phyloP scores from a whole-genome alignment of 1,284 basidiomycete species.

The Puccinia coronata region DNA sequence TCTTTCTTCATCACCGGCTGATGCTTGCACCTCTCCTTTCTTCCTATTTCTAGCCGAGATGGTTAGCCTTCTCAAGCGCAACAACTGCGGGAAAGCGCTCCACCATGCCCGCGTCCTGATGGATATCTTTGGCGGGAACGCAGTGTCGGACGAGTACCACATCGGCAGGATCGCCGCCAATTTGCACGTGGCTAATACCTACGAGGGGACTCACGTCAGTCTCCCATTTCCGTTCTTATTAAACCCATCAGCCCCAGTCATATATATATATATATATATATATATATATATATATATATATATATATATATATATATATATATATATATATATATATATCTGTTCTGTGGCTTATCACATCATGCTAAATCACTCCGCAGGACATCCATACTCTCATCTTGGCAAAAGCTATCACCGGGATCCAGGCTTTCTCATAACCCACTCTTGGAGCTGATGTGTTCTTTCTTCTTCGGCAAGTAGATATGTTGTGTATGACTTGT shows the following conservation, averaged over 20 bases:
- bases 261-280: no score
- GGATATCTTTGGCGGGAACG: conserved; percentile 65
- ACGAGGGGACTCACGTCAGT: conserved; percentile 67
- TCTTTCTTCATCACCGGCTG: background rate
- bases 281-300: no score
- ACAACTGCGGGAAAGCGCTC: conserved; percentile 91
- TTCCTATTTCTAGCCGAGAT: conserved; percentile 67
- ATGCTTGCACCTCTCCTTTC: background rate
- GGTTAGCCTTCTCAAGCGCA: conserved; percentile 91
- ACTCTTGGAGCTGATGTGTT: background rate
- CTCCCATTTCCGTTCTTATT: background rate
- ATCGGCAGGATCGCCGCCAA: conserved; percentile 87
- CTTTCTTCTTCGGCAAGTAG: background rate
- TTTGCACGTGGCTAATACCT: conserved; percentile 81
- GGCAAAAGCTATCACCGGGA: conserved; percentile 45
- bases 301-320: no score
- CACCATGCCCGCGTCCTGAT: conserved; percentile 75
- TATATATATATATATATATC: no score
- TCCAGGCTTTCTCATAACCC: conserved; percentile 38
- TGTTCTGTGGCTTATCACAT: background rate
- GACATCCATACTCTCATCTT: conserved; percentile 48
- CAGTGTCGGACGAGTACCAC: conserved; percentile 65
- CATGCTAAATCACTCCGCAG: background rate
- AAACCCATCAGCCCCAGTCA: no score
- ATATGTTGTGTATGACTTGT: background rate